Percentiles rank a stretch among this genome's conserved stretches.
Conservation (phyloP, 2,329 filamentous ascomycete species). For the Arthrobotrys musiformis region DNA sequence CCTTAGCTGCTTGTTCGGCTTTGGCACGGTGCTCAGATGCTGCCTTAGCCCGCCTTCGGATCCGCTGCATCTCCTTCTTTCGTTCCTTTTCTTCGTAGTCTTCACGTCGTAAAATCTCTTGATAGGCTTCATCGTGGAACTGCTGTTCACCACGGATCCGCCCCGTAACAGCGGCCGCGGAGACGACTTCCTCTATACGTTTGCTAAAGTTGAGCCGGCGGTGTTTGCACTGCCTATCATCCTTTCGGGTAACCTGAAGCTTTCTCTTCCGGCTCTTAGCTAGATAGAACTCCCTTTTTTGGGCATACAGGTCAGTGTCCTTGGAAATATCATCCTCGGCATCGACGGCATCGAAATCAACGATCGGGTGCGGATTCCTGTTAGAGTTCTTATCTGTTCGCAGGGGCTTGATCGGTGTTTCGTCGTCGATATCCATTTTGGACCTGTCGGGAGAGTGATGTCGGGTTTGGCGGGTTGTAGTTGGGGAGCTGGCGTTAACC, state of each 20-base stretch:
- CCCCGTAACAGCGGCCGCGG: conserved; percentile 74
- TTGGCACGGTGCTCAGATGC: conserved; percentile 92
- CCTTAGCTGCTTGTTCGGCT: conserved; percentile 73
- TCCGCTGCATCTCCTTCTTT: conserved; percentile 99
- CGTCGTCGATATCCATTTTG: conserved; percentile 53
- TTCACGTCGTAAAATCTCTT: conserved; percentile 66
- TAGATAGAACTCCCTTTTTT: conserved; percentile 55
- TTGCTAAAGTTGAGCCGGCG: conserved; percentile 69
- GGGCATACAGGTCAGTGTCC: conserved; percentile 29
- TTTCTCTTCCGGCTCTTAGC: conserved; percentile 57
- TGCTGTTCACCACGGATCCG: conserved; percentile 79
- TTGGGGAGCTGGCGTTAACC: conserved; percentile 31
- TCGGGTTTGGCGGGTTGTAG: conserved; percentile 41
- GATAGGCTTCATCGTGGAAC: conserved; percentile 83
- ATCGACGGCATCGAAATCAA: conserved; percentile 50
- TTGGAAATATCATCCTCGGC: conserved; percentile 40
- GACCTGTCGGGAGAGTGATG: conserved; percentile 41
- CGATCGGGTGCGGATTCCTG: conserved; percentile 20
- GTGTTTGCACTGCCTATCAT: conserved; percentile 67
- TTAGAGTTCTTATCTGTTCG: conserved; percentile 46
- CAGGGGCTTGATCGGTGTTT: conserved; percentile 38
- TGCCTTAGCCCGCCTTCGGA: conserved; percentile 92
- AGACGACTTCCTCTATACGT: conserved; percentile 71
- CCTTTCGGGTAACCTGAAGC: conserved; percentile 60
- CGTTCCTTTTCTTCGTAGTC: conserved; percentile 82